phyloP scores from a whole-genome alignment of 352 stramenopile genomes.

The Phytophthora palmivora region DNA sequence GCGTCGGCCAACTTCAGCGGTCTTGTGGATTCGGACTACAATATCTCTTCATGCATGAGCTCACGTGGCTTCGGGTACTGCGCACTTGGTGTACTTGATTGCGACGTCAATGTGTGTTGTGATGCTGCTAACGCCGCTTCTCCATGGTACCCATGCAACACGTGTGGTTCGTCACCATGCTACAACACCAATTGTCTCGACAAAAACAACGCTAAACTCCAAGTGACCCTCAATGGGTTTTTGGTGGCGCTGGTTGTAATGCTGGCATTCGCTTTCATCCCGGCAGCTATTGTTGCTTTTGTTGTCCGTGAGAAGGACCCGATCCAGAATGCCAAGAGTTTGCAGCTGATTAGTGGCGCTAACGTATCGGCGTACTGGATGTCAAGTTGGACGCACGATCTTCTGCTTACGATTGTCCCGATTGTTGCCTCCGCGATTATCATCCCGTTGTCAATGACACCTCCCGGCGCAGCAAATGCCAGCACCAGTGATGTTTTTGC shows the following conservation, averaged over 20 bases:
- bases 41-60: constrained; percentile 10
- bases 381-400: constrained; percentile 61
- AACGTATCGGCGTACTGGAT: constrained; percentile 66
- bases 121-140: constrained; percentile 42
- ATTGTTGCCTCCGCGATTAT: constrained; percentile 45
- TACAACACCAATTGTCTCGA: constrained; percentile 57
- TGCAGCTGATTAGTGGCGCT: constrained; percentile 72
- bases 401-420: constrained; percentile 46
- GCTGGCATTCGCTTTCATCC: constrained; percentile 76
- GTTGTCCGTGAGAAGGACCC: constrained; percentile 72
- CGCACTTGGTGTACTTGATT: constrained; percentile 32
- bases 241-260: constrained; percentile 63
- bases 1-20: constrained; percentile 26
- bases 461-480: constrained; percentile 21
- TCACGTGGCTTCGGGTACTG: constrained; percentile 44
- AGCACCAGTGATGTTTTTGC: constrained; percentile 45
- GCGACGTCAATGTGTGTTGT: constrained; percentile 53
- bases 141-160: constrained; percentile 57
- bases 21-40: constrained; percentile 22
- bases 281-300: constrained; percentile 67
- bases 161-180: constrained; percentile 34
- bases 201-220: constrained; percentile 64
- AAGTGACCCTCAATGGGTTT: constrained; percentile 71
- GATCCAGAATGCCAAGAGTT: constrained; percentile 67
- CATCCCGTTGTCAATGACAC: constrained; percentile 44